Base-by-base conservation (phyloP, 2,329 filamentous ascomycete genomes). In the Dothidotthia symphoricarpi region DNA sequence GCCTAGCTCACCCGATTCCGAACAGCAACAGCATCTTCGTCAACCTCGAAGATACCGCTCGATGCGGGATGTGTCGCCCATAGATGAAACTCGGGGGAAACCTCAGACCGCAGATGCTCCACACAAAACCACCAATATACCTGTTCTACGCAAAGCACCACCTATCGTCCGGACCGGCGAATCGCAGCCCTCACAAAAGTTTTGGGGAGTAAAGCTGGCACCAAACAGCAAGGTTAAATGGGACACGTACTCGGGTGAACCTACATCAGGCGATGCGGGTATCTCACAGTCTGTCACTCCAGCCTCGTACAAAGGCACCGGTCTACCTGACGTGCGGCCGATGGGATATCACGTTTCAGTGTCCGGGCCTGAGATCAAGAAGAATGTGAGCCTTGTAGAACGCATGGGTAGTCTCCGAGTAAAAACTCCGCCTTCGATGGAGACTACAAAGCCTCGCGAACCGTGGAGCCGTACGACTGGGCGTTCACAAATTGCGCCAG, bases 381-480 rank as follows among this genome's bases (percentile, higher is more conserved):
- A 54, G 36, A 51, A 57, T 15, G 64, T 63, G 49, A 52, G 49
- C 25, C 52, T 59, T 29, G 42, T 52, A 19, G 61, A 65, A 25
- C 62, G 59, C 17, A 51, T 58, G 13, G 48, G 47, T 26, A 53
- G 57, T 22, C 47, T 61, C 24, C 52, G 51, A 11, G 45, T 50
- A 14, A 60, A 51, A 29, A 45, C 54, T 15, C 36, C 57, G 12
- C 50, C 53, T n/a, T 32, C 53, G 44, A 66, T 71, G 36, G 70
- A 75, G 16, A 70, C 58, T 34, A 71, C 81, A 4, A 55, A 52
- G 36, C 48, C 46, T 14, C 65, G 66, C 28, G 68, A 72, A 36
- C 71, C 81, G 40, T 89, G 86, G 86, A 83, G 82, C 53, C 85
- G 85, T 13, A 80, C 81, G 25, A 88, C 82, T 59, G 86, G 86